These are phyloP conservation scores for Alliaria petiolata DNA, from an alignment of 345 rosid genomes.

Conservation along the genomic window DNA sequence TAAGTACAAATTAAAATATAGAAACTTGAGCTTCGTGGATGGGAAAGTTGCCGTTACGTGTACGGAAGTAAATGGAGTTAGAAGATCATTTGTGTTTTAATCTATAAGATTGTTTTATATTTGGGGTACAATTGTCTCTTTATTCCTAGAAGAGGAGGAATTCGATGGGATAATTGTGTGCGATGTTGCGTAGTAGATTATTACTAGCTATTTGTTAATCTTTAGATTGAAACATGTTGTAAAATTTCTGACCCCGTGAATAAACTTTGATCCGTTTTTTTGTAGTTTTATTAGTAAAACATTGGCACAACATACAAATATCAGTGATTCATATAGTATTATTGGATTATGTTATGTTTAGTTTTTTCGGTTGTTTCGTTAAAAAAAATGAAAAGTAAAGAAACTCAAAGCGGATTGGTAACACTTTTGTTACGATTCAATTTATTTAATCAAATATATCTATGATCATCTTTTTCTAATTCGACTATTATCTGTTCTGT, in stretches of 20 bases:
- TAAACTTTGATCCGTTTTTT: too few relatives aligned
- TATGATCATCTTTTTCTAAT: neutral
- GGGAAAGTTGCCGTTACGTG: conserved; percentile 21
- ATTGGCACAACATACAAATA: too few relatives aligned
- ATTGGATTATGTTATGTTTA: too few relatives aligned
- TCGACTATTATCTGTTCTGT: neutral
- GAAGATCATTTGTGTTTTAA: neutral
- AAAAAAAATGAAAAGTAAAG: neutral
- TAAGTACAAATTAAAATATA: neutral
- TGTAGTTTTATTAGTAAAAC: too few relatives aligned
- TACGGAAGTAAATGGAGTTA: conserved; percentile 3
- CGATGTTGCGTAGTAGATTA: neutral
- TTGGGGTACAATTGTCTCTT: conserved; percentile 13
- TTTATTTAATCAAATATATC: neutral
- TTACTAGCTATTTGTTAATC: neutral
- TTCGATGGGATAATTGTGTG: neutral
- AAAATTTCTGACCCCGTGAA: too few relatives aligned
- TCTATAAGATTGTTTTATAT: neutral
- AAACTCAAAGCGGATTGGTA: neutral
- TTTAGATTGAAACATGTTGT: neutral
- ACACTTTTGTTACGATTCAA: neutral
- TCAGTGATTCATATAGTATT: too few relatives aligned
- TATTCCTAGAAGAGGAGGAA: neutral
- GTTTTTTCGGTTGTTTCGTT: neutral
- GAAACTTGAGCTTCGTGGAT: neutral